These are phyloP conservation scores for Rubroboletus pulcherrimus DNA, from an alignment of 768 basidiomycete species.

Conservation along the genomic window DNA sequence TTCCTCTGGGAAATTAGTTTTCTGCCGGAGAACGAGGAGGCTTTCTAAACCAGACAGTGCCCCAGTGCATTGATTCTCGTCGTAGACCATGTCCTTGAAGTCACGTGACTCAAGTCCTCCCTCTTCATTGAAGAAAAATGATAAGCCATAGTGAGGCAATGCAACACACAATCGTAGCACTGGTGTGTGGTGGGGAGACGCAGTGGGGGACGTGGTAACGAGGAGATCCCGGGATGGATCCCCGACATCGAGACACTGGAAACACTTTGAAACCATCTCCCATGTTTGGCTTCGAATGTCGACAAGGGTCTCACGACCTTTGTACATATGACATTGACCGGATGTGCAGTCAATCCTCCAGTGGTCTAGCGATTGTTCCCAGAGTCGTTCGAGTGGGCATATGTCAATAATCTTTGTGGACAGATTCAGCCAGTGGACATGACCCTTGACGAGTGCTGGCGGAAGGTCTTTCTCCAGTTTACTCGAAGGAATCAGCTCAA, in stretches of 20 bases:
- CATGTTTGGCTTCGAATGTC: conserved; percentile 21
- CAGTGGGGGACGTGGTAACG: conserved; percentile 2
- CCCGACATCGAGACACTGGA: neutral
- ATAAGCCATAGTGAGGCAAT: conserved; percentile 34
- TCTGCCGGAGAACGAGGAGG: too few species aligned
- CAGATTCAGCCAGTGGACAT: conserved; percentile 26
- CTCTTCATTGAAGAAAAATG: conserved; percentile 32
- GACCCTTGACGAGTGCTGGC: neutral
- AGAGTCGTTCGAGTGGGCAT: conserved; percentile 11
- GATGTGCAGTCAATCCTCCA: conserved; percentile 17
- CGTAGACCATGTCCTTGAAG: conserved; percentile 28
- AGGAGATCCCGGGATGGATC: conserved; percentile 2
- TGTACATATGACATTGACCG: neutral
- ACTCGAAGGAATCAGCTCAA: conserved; percentile 18
- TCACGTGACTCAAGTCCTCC: conserved; percentile 36
- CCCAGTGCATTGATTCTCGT: too few species aligned
- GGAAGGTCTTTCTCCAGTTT: conserved; percentile 21
- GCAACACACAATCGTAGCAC: too few species aligned
- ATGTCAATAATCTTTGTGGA: conserved; percentile 19
- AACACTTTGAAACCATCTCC: conserved; percentile 10
- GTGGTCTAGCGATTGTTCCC: conserved; percentile 17
- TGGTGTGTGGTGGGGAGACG: neutral
- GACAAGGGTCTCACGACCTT: conserved; percentile 8
- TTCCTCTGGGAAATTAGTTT: too few species aligned
- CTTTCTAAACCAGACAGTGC: too few species aligned